phyloP scores from a whole-genome alignment of 139 green algal genomes.

The Closterium sp. region DNA sequence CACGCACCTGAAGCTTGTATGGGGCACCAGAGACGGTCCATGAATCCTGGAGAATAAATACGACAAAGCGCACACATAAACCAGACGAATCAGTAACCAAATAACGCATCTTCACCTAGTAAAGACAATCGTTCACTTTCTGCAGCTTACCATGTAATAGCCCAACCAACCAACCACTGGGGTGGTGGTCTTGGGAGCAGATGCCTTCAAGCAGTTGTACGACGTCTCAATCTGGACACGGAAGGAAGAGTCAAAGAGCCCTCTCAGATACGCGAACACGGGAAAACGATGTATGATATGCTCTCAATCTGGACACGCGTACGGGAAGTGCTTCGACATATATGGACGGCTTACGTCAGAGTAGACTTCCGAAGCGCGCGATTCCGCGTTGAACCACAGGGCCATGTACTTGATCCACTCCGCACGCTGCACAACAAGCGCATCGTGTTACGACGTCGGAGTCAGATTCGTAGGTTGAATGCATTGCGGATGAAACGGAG shows the following conservation, averaged over 20 bases:
- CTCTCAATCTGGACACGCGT: too few species aligned
- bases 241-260: not conserved
- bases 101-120: not conserved
- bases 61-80: not conserved
- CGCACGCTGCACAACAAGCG: not conserved
- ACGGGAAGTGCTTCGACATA: not conserved
- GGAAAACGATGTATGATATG: too few species aligned
- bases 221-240: slow-evolving; percentile 4
- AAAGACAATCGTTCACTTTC: not conserved
- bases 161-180: slow-evolving; percentile 17
- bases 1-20: not conserved
- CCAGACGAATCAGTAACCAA: not conserved
- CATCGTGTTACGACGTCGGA: not conserved
- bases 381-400: slow-evolving; percentile 49
- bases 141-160: not conserved
- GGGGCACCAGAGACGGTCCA: not conserved
- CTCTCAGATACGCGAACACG: too few species aligned
- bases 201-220: slow-evolving; percentile 20
- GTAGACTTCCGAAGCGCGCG: slow-evolving; percentile 26
- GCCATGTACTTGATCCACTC: slow-evolving; percentile 52
- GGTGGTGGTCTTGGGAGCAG: not conserved
- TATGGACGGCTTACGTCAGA: not conserved
- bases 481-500: not conserved
- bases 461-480: not conserved
- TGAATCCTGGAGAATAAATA: not conserved